Base-by-base conservation (phyloP, 306 rosid genomes). In the Vachellia collinsii region DNA sequence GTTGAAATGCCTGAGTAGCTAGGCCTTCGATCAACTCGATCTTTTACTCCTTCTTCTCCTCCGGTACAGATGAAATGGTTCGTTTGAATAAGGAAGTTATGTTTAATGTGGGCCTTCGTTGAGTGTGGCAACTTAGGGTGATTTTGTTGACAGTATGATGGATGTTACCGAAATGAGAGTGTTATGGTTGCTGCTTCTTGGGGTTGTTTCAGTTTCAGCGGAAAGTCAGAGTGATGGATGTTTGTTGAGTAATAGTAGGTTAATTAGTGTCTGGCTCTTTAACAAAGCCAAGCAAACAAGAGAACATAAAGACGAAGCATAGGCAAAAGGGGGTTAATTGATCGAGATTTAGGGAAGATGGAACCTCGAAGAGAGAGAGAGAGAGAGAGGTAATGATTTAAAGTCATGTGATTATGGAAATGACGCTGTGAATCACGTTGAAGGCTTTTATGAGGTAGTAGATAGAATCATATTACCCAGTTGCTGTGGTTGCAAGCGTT, bases 321-420 rank as follows among this genome's bases (percentile, higher is more conserved):
- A 3, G 2, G 17, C 3, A 17, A 2, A 38, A 53, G 23, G 71
- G 78, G 69, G 42, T 64, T 77, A 56, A 80, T 54, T 65, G 25
- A 20, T 54, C n/a, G 25, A 74, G 69, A 59, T 22, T 67, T 39
- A 58, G 62, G 66, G 66, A 67, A 42, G 59, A 13, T 61, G 41
- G 62, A 36, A 8, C 67, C 51, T 66, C 11, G 75, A 79, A 80
- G 76, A 78, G 61, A 6, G 61, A 7, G 22, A 80, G 76, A 78
- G 61, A 6, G 61, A 7, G 22, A 70, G 43, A 48, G 53, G 13
- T 47, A 81, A 86, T 88, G 79, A 89, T 86, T 83, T 14, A 59
- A 83, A 66, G 79, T 77, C 79, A 81, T 61, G 87, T 69, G 39
- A 83, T 58, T 72, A 75, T 37, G 72, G 82, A 59, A 75, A 78